These are phyloP conservation scores for Coemansia pectinata DNA, from an alignment of 192 early-diverging fungal genomes.

Conservation along the genomic window DNA sequence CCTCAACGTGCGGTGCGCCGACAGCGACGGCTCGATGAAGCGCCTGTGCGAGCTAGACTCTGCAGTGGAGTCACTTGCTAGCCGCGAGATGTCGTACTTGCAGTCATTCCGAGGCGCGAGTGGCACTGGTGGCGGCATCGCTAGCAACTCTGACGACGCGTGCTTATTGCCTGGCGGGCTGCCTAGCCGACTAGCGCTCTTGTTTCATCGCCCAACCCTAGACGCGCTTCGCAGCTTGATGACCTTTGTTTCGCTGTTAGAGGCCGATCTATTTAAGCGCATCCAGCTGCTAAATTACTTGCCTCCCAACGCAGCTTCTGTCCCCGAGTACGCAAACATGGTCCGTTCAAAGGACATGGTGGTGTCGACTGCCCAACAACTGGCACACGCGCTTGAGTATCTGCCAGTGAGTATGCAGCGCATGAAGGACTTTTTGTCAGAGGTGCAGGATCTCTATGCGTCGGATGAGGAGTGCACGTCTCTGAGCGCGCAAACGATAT, in stretches of 20 bases:
- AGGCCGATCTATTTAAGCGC: constrained; percentile 33
- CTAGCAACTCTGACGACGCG: not conserved
- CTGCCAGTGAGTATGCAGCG: constrained; percentile 48
- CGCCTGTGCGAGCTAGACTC: constrained; percentile 36
- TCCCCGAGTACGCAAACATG: constrained; percentile 34
- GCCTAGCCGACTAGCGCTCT: constrained; percentile 41
- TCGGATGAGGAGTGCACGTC: constrained; percentile 41
- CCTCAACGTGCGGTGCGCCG: constrained; percentile 43
- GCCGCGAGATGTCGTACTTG: constrained; percentile 18
- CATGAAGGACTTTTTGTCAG: constrained; percentile 45
- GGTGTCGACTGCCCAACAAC: constrained; percentile 46
- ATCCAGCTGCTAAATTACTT: constrained; percentile 32
- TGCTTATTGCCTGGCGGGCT: constrained; percentile 36
- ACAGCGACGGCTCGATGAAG: constrained; percentile 35
- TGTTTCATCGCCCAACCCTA: constrained; percentile 49
- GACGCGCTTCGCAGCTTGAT: constrained; percentile 45
- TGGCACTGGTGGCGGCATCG: not conserved
- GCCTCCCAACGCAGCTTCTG: constrained; percentile 31
- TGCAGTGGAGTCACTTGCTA: constrained; percentile 5
- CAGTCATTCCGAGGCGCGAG: constrained; percentile 23
- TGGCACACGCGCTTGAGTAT: constrained; percentile 49
- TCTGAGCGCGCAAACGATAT: constrained; percentile 37
- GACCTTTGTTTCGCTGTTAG: constrained; percentile 38
- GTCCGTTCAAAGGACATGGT: constrained; percentile 36
- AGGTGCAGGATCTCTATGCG: constrained; percentile 42